Base-by-base conservation (phyloP, 371 early-diverging fungal species). In the Mucor plumbeus region DNA sequence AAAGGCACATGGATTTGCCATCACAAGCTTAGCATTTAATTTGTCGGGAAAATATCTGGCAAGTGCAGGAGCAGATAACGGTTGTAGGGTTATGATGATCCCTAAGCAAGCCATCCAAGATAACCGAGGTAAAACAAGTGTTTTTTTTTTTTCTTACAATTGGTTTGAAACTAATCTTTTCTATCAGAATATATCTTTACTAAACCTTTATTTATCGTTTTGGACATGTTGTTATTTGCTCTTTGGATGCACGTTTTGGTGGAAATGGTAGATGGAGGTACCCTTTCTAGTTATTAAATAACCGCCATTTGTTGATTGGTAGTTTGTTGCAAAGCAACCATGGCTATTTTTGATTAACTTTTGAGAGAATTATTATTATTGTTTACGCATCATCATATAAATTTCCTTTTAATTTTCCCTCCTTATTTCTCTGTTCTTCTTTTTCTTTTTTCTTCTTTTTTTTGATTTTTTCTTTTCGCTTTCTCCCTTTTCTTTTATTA, bases 21-120 rank as follows among this genome's bases (percentile, higher is more conserved):
- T 91, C 13, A 89, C 89, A 0, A 74, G 69, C 21, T 70, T 91
- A 56, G 81, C 73, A n/a, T 88, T 90, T 56, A 82, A 73, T 59
- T 17, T 50, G 5, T 78, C 83, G 19, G 90, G 90, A 17, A 69
- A 63, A 19, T 86, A 74, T 38, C 48, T 91, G 21, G 87, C 80
- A 17, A 85, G 83, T 35, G 60, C 54, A 6, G 40, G 47, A 34
- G 57, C 38, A 50, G 59, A 64, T 9, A 43, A 47, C 43, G 33
- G 36, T 47, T 64, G 36, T 31, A 43, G 26, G 44, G n/a, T 67
- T 34, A 53, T 58, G 21, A 1, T 61, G 8, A 1, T 67, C 21
- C 41, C 56, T 10, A 31, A 50, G 17, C 13, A 48, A 48, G 21
- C 34, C 10, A 34, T 26, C 14, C 43, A 54, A 54, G 40, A 31